Base-by-base conservation (phyloP, 2,329 filamentous ascomycete species). In the Diaporthe sp. region DNA sequence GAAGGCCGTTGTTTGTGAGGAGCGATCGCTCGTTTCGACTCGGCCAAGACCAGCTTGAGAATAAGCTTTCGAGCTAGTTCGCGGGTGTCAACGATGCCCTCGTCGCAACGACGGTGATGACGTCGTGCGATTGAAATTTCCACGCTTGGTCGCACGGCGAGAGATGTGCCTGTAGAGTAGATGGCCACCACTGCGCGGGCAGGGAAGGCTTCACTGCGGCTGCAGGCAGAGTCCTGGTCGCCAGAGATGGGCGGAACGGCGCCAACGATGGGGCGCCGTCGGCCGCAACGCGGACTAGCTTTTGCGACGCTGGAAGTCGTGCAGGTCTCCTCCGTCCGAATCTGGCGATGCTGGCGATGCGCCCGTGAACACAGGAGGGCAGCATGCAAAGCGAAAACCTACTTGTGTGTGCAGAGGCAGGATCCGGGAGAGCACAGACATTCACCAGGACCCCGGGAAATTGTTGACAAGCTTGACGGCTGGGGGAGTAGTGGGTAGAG, bases 341-440 rank as follows among this genome's bases (percentile, higher is more conserved):
- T 52, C 38, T n/a, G 25, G 35, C 52, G 19, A 61, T 55, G 25
- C 22, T 50, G 47, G 42, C 40, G 66, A n/a, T 12, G 9, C 30
- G 58, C 30, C 40, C 15, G 47, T 47, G n/a, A 25, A 55, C 38
- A 60, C n/a, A 40, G 28, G 30, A 70, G 38, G 35, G 38, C 58
- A 28, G 40, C n/a, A 9, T 57, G 5, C 42, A 67, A 12, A 5
- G n/a, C 50, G n/a, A 33, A 42, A 74, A 19, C 33, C 28, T 33
- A 47, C 35, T 57, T 22, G 42, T 38, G 35, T 19, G 45, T 17
- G 40, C 28, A 15, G 22, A 61, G 42, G 45, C 38, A 64, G 38
- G n/a, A 19, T 45, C 54, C 45, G 61, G 47, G 55, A 64, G 67
- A 66, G 75, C 75, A 76, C 75, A 50, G 72, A 72, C 61, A 55